A percentile compares a stretch with the other conserved stretches of the same genome.
These are phyloP conservation scores for Aspergillus sp. DNA, from an alignment of 2,329 filamentous ascomycete species.

Conservation along the genomic window DNA sequence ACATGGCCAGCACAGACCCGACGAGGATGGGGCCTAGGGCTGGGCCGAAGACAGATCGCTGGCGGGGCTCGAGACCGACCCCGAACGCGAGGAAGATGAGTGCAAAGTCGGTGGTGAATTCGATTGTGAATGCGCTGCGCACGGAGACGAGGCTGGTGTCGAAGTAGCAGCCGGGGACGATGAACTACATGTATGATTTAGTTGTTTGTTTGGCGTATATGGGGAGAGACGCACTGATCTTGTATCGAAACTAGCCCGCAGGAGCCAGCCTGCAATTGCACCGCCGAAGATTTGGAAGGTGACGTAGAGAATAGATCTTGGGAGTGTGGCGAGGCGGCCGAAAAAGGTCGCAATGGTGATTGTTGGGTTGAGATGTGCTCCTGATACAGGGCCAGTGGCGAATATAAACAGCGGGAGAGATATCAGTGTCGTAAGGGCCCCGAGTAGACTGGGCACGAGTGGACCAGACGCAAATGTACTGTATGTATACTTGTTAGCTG, in stretches of 20 bases:
- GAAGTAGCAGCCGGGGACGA: conserved; percentile 41
- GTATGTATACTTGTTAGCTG: not conserved
- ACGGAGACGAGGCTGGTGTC: conserved; percentile 36
- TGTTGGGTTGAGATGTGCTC: conserved; percentile 55
- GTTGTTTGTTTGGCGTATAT: not conserved
- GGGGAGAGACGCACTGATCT: not conserved
- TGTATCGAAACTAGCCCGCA: conserved; percentile 34
- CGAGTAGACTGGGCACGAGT: conserved; percentile 24
- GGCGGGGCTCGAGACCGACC: conserved; percentile 55
- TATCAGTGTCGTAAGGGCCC: conserved; percentile 41
- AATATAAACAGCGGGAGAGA: conserved; percentile 52
- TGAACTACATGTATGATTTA: conserved; percentile 16
- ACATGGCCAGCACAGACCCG: conserved; percentile 40
- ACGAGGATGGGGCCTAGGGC: conserved; percentile 52
- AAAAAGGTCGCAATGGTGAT: conserved; percentile 57
- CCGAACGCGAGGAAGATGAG: conserved; percentile 54
- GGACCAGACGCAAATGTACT: not conserved
- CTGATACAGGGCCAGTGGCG: conserved; percentile 49
- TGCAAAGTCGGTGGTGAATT: conserved; percentile 48
- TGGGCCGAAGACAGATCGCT: conserved; percentile 51
- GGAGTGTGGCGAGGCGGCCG: conserved; percentile 50
- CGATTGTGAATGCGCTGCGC: conserved; percentile 48
- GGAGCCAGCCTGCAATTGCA: conserved; percentile 45
- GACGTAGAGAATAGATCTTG: conserved; percentile 51
- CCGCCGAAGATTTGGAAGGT: conserved; percentile 48